Evolutionary conservation across 2,329 filamentous ascomycete species (phyloP), one percentile per base, ranked within the genome.

Genomic region (Pestalotiopsis sp.): DNA sequence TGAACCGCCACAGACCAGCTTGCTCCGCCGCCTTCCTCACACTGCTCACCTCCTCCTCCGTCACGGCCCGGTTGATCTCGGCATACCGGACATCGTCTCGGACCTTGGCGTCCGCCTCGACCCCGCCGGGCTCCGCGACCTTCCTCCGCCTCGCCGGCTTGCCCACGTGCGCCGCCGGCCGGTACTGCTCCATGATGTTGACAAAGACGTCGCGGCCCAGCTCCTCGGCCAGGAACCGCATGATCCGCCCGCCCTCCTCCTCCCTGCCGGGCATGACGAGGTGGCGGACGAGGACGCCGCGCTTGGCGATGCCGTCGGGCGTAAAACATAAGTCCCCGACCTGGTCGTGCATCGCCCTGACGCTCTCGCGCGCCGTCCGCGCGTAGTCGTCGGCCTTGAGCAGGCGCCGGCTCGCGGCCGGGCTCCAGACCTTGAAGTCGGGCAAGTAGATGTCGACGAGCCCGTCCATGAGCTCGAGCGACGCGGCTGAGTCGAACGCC

Each of bases 131-230:
- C 17, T 67, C 66, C 38, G 64, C 56, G 20, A 61, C 14, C 71
- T 72, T 76, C 62, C 68, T 60, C 36, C 74, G 76, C 68, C 83
- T 81, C 73, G 82, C 88, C 66, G 84, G 82, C 81, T 94, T 95
- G 3, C 93, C 93, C 0, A 97, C 93, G 78, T 97, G 90, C 0
- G 92, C 93, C 71, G 92, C 88, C 0, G 93, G 93, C 71, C 90
- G 90, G 76, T 96, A 96, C 80, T 97, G 93, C 80, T 97, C 93
- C 93, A 96, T 96, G 72, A 97, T 91, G 77, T 97, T 91, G 69
- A 96, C 87, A 79, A 95, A 95, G 58, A 92, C 85, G 78, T 96
- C 93, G 67, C 83, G 86, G 3, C 91, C 93, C 2, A 97, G 85
- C 66, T 94, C 88, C 36, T 87, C 83, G 0, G 92, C 93, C 17